A percentile compares a stretch with the other conserved stretches of the same genome.
Evolutionary conservation across 2,329 filamentous ascomycete species (phyloP).

Genomic region (Zelopaecilomyces penicillatus): DNA sequence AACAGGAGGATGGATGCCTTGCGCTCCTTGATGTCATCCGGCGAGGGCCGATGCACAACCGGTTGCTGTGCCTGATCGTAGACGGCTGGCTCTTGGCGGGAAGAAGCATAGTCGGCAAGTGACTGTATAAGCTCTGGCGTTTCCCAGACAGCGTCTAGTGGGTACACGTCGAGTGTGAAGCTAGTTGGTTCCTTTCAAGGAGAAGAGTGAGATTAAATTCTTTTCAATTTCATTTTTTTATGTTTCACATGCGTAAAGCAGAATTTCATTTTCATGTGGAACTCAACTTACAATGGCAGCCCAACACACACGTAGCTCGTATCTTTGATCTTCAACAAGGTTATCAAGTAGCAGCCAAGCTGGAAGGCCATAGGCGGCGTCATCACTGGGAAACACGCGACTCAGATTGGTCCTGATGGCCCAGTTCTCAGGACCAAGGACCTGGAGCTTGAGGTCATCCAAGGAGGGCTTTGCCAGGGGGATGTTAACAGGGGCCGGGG

Average conservation of each 20-base stretch:
- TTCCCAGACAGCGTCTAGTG: constrained; percentile 52
- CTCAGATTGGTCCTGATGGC: constrained; percentile 56
- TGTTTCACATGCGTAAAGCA: no score
- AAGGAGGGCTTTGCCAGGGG: constrained; percentile 30
- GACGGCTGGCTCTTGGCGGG: constrained; percentile 27
- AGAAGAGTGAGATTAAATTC: background rate
- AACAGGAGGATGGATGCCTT: constrained; percentile 58
- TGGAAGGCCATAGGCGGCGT: constrained; percentile 43
- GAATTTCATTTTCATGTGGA: background rate
- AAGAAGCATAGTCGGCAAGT: constrained; percentile 52
- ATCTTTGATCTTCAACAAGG: constrained; percentile 63
- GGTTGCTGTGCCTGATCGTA: background rate
- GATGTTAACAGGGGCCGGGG: constrained; percentile 50
- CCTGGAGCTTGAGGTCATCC: constrained; percentile 53
- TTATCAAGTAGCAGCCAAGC: constrained; percentile 74
- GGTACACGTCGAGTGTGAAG: constrained; percentile 61
- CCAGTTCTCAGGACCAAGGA: constrained; percentile 50
- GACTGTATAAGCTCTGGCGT: constrained; percentile 56
- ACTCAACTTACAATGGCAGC: constrained; percentile 68
- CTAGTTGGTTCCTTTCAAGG: constrained; percentile 70
- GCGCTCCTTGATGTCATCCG: constrained; percentile 8
- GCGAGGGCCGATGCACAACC: background rate
- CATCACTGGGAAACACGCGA: constrained; percentile 55
- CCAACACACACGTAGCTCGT: constrained; percentile 93
- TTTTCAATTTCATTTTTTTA: background rate